Evolutionary conservation across 805 yeast species (phyloP), one percentile per base, ranked within the genome.

Genomic region (Saitoella complicata): DNA sequence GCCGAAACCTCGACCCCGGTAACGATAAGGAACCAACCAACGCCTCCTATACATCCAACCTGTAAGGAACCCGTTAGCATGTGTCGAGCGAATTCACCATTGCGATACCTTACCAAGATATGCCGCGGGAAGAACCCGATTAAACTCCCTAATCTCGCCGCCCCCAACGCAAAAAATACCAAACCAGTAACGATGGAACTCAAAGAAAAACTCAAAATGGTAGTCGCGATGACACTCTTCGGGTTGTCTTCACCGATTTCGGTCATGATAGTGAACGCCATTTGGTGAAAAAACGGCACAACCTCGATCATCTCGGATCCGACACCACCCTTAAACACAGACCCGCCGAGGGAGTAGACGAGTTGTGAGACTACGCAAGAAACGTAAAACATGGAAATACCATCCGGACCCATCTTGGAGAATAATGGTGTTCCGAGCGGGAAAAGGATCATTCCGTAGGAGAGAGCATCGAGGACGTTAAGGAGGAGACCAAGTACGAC

Each of bases 281-380:
- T 87, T 2, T 93, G 72, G 57, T 91, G 98, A 67, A 88, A 88
- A 60, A 91, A 91, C 1, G 98, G 98, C 1, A 95, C 94, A n/a
- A 91, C 85, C 60, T 91, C 98, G 52, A 91, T 91, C 98, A 91
- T 91, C 63, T 91, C 97, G 3, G 95, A 82, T 1, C 98, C 98
- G 39, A 88, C 76, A n/a, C 94, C 95, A 1, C 86, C 72, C 49
- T 75, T 76, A 65, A 91, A 88, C 6, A 83, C 81, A 10, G 95
- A 83, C 1, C 93, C 93, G 10, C 98, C 98, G 29, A 83, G 61
- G 0, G 96, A 86, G 58, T 75, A 87, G 5, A 85, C 82, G 50
- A 86, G 63, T 60, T 91, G 98, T 0, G 94, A 81, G 0, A 88
- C 72, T n/a, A 91, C 72, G 32, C 95, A 82, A 4, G 94, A 82